These are phyloP conservation scores for Colletotrichum noveboracense DNA, from an alignment of 2,329 filamentous ascomycete genomes.

Conservation along the genomic window DNA sequence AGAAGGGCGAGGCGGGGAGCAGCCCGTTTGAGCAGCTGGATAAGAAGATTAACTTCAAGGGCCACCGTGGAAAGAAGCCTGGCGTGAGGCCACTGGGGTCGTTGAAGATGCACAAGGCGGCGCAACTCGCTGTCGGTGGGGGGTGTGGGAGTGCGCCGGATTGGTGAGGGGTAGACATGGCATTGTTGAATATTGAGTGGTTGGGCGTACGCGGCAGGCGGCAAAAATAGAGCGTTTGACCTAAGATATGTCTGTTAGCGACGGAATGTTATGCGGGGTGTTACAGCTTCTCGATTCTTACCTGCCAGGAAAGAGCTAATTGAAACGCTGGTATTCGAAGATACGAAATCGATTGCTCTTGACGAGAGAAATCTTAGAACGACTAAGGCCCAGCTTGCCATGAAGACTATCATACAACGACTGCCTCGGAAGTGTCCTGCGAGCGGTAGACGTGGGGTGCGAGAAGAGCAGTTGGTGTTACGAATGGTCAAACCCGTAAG, in stretches of 20 bases:
- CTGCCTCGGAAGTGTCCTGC: no score
- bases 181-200: neutral
- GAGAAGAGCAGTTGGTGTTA: no score
- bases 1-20: constrained; percentile 65
- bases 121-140: constrained; percentile 41
- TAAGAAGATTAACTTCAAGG: constrained; percentile 48
- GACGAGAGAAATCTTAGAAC: no score
- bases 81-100: constrained; percentile 39
- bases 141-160: constrained; percentile 43
- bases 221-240: neutral
- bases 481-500: no score
- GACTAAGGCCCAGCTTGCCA: no score
- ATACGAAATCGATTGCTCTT: no score
- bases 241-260: neutral
- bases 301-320: no score
- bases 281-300: neutral
- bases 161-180: neutral
- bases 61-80: constrained; percentile 47
- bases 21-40: constrained; percentile 51
- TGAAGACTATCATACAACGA: no score
- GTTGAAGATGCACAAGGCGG: constrained; percentile 39
- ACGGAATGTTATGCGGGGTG: rapidly evolving
- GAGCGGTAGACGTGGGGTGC: no score
- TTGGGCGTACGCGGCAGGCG: neutral
- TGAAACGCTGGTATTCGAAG: no score